Conservation (phyloP, 768 basidiomycete genomes). For the Tephrocybe sp. region DNA sequence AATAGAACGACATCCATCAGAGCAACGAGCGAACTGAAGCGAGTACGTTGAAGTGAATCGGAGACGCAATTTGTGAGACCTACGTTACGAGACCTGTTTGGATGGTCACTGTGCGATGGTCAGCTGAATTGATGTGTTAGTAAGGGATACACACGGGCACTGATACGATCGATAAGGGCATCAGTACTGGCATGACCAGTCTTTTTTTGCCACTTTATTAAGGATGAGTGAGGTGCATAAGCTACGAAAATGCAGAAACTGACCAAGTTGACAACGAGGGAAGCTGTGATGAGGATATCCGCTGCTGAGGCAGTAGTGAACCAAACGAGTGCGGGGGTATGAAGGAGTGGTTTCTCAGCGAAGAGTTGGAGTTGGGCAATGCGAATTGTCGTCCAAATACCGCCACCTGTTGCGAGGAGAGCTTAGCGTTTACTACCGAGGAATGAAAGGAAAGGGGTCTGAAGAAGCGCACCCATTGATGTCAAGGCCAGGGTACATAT, state of each 20-base stretch:
- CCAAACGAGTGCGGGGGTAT: constrained; percentile 35
- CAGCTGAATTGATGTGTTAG: not conserved
- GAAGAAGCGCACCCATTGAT: not conserved
- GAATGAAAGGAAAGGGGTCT: too few relatives aligned
- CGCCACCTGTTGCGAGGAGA: constrained; percentile 21
- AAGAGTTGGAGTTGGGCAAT: constrained; percentile 21
- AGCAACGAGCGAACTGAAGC: constrained; percentile 31
- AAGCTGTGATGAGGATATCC: constrained; percentile 42
- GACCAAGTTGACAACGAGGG: constrained; percentile 39
- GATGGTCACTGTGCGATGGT: constrained; percentile 25
- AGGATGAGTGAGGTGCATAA: not conserved
- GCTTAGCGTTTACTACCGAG: too few relatives aligned
- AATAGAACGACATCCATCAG: constrained; percentile 41
- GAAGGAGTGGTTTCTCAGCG: constrained; percentile 22
- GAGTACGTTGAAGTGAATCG: not conserved
- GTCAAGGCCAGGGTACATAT: constrained; percentile 10
- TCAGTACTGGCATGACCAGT: constrained; percentile 31
- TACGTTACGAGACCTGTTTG: constrained; percentile 38
- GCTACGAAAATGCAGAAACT: constrained; percentile 6
- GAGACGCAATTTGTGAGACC: not conserved
- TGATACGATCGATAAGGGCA: constrained; percentile 25
- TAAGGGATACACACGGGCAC: constrained; percentile 18
- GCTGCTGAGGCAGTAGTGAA: constrained; percentile 39
- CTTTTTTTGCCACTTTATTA: constrained; percentile 28
- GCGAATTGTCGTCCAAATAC: constrained; percentile 23